phyloP scores from a whole-genome alignment of 2,329 filamentous ascomycete genomes.

The Sarocladiaceae sp. region DNA sequence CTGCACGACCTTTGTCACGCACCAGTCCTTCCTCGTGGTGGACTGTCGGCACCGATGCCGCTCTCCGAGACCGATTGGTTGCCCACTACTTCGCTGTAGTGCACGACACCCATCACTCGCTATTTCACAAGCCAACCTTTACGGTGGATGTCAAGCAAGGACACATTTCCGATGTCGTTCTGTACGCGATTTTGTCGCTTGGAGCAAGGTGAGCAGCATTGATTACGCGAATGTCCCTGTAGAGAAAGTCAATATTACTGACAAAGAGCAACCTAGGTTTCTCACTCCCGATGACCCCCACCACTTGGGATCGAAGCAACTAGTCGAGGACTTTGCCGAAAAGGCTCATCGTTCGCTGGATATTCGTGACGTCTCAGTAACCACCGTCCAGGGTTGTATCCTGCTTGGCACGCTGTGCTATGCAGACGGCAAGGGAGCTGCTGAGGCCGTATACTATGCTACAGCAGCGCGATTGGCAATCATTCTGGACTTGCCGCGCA shows the following conservation, averaged over 20 bases:
- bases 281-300: no score
- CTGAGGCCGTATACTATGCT: constrained; percentile 10
- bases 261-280: no score
- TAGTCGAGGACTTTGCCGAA: constrained; percentile 1
- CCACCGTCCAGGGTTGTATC: constrained; percentile 10
- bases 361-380: constrained; percentile 8
- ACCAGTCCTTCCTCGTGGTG: background rate
- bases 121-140: constrained; percentile 12
- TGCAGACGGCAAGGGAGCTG: constrained; percentile 4
- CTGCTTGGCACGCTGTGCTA: constrained; percentile 10
- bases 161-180: constrained; percentile 2
- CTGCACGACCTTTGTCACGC: no score
- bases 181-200: constrained; percentile 9
- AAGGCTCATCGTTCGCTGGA: constrained; percentile 5
- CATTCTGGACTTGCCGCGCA: constrained; percentile 6
- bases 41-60: background rate
- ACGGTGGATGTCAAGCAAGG: background rate
- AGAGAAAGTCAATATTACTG: no score
- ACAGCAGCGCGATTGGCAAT: constrained; percentile 7
- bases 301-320: background rate
- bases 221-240: no score
- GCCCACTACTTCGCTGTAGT: constrained; percentile 11
- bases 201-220: constrained; percentile 6
- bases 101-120: constrained; percentile 12
- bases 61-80: constrained; percentile 1